phyloP scores from a whole-genome alignment of 2,329 filamentous ascomycete genomes.

The Fonsecaea pedrosoi region DNA sequence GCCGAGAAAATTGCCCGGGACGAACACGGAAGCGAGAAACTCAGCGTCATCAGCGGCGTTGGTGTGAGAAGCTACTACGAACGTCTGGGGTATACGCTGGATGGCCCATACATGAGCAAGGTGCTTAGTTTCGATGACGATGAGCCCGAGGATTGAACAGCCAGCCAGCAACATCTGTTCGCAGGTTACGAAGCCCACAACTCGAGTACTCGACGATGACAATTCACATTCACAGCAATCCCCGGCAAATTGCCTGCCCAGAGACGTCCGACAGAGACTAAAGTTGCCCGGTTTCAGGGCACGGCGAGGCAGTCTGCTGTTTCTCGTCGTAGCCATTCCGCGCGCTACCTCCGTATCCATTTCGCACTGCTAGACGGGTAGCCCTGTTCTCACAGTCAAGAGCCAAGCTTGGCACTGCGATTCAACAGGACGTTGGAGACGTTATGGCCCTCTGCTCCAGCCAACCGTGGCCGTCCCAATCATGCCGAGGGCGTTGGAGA shows the following conservation, averaged over 20 bases:
- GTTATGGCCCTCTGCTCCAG: background rate
- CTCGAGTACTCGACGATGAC: background rate
- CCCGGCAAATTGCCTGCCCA: background rate
- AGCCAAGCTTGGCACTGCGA: background rate
- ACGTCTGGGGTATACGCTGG: conserved; percentile 89
- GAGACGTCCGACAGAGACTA: background rate
- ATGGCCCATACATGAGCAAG: conserved; percentile 79
- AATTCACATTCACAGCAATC: background rate
- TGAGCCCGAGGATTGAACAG: conserved; percentile 40
- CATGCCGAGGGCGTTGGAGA: background rate
- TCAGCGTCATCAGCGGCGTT: conserved; percentile 97
- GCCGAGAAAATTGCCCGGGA: conserved; percentile 93
- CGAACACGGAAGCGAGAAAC: conserved; percentile 92
- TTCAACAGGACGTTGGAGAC: background rate
- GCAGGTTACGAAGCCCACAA: background rate
- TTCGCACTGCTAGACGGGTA: background rate
- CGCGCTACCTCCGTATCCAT: background rate
- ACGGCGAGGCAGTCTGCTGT: background rate
- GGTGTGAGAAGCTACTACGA: conserved; percentile 95
- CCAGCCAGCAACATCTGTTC: background rate
- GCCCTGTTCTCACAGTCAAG: background rate
- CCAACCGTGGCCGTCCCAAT: background rate
- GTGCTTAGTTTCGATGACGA: conserved; percentile 53
- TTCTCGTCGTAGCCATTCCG: background rate
- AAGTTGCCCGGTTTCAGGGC: background rate